Evolutionary conservation across 768 basidiomycete species (phyloP).

Genomic region (Lactarius tabidus): DNA sequence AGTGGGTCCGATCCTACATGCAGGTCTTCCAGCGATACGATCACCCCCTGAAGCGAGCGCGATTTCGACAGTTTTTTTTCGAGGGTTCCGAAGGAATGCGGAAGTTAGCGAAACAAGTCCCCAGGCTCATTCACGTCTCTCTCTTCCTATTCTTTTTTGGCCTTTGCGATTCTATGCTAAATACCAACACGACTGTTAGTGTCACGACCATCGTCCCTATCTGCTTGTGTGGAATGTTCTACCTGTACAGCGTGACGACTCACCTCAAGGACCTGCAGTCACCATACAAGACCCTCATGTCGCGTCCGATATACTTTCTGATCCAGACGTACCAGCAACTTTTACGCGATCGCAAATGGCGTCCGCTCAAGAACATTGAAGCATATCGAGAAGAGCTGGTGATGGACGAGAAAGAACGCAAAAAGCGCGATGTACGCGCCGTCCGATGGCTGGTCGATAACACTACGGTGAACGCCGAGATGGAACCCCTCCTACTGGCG

Average conservation of each 20-base stretch:
- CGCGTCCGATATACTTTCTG: conserved; percentile 11
- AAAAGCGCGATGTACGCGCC: conserved; percentile 1
- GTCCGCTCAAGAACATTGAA: neutral
- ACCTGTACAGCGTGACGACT: conserved; percentile 11
- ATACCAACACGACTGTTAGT: conserved; percentile 25
- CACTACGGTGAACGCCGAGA: neutral
- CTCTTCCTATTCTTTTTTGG: conserved; percentile 50
- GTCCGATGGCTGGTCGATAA: conserved; percentile 9
- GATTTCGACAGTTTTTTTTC: conserved; percentile 37
- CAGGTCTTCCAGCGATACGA: conserved; percentile 31
- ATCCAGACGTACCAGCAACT: neutral
- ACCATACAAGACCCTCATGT: conserved; percentile 15
- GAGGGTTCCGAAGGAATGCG: conserved; percentile 42
- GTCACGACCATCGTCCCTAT: conserved; percentile 9
- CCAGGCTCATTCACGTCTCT: conserved; percentile 46
- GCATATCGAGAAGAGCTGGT: neutral
- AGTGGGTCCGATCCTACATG: conserved; percentile 44
- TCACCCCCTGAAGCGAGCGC: conserved; percentile 33
- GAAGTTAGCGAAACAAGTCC: conserved; percentile 41
- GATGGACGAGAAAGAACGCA: neutral
- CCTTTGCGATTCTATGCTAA: conserved; percentile 41
- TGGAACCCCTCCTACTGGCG: conserved; percentile 3
- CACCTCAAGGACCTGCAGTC: conserved; percentile 11
- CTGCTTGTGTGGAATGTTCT: conserved; percentile 10
- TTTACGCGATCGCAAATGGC: neutral